Evolutionary conservation across 495 filamentous ascomycete genomes (phyloP).

Genomic region (Aspergillus hancockii): DNA sequence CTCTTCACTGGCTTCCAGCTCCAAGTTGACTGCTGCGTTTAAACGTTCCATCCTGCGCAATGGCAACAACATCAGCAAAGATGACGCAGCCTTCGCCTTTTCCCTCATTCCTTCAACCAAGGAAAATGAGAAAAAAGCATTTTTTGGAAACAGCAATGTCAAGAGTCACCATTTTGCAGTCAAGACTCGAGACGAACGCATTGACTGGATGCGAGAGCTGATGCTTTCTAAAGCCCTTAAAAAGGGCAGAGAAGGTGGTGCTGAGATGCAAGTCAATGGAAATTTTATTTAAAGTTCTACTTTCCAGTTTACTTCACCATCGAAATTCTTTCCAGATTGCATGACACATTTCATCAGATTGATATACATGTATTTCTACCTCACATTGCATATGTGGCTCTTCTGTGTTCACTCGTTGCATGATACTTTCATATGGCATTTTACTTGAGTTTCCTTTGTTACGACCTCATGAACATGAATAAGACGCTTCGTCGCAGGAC

Average conservation of each 20-base stretch:
- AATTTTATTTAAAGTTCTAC: slow-evolving; percentile 60
- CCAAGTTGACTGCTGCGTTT: slow-evolving; percentile 84
- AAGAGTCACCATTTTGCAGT: slow-evolving; percentile 97
- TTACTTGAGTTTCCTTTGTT: slow-evolving; percentile 7
- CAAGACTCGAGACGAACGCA: slow-evolving; percentile 79
- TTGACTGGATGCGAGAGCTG: slow-evolving; percentile 97
- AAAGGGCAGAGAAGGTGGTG: slow-evolving; percentile 74
- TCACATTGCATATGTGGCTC: neutral
- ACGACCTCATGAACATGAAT: slow-evolving; percentile 17
- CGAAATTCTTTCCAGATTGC: slow-evolving; percentile 1
- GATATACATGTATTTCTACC: neutral
- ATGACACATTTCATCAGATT: neutral
- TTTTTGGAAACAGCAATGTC: slow-evolving; percentile 40
- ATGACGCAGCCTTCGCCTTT: slow-evolving; percentile 77
- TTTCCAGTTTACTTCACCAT: too few relatives aligned
- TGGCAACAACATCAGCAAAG: slow-evolving; percentile 49
- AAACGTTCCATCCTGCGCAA: slow-evolving; percentile 73
- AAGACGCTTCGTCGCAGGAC: too few relatives aligned
- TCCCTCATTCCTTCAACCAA: slow-evolving; percentile 76
- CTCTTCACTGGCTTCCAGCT: slow-evolving; percentile 67
- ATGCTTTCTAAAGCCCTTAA: slow-evolving; percentile 92
- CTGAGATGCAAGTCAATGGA: slow-evolving; percentile 79
- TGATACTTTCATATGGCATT: too few relatives aligned
- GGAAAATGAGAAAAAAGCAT: slow-evolving; percentile 50
- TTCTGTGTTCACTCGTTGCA: neutral